A percentile compares a stretch with the other conserved stretches of the same genome.
These are phyloP conservation scores for Choiromyces venosus DNA, from an alignment of 495 filamentous ascomycete species.

Conservation along the genomic window DNA sequence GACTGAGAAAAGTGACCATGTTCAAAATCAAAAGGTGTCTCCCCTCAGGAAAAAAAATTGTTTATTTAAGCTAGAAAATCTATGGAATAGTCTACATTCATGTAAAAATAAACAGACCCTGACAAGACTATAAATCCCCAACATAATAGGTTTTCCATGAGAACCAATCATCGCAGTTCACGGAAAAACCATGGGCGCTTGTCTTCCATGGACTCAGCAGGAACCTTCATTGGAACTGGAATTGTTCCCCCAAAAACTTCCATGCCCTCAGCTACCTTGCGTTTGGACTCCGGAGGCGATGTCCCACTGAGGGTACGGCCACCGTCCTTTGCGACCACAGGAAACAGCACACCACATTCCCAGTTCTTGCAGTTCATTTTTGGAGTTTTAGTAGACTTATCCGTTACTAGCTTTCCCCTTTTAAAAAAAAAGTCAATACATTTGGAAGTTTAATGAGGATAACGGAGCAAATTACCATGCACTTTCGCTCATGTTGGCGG, in stretches of 20 bases:
- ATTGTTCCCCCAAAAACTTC: slow-evolving; percentile 55
- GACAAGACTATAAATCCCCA: not conserved
- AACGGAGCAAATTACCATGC: slow-evolving; percentile 63
- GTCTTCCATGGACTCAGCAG: slow-evolving; percentile 50
- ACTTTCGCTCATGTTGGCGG: slow-evolving; percentile 83
- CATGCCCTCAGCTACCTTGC: slow-evolving; percentile 36
- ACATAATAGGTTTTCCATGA: not conserved
- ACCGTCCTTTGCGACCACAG: slow-evolving; percentile 35
- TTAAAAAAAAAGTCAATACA: not conserved
- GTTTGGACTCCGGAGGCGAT: not conserved
- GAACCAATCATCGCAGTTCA: not conserved
- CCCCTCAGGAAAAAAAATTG: not conserved
- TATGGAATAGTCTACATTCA: not conserved
- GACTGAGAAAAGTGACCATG: not conserved
- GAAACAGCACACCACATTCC: slow-evolving; percentile 87
- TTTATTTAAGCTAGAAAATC: not conserved
- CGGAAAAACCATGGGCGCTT: slow-evolving; percentile 56
- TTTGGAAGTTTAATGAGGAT: slow-evolving; percentile 1
- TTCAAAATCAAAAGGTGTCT: not conserved
- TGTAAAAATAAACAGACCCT: not conserved
- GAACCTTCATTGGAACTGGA: slow-evolving; percentile 67
- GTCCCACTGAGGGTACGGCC: slow-evolving; percentile 9
- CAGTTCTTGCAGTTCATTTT: slow-evolving; percentile 88
- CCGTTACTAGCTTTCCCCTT: slow-evolving; percentile 62
- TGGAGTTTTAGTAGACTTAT: slow-evolving; percentile 55